Evolutionary conservation across 306 rosid species (phyloP), one percentile per base, ranked within the genome.

Genomic region (Cicer chorassanicum): DNA sequence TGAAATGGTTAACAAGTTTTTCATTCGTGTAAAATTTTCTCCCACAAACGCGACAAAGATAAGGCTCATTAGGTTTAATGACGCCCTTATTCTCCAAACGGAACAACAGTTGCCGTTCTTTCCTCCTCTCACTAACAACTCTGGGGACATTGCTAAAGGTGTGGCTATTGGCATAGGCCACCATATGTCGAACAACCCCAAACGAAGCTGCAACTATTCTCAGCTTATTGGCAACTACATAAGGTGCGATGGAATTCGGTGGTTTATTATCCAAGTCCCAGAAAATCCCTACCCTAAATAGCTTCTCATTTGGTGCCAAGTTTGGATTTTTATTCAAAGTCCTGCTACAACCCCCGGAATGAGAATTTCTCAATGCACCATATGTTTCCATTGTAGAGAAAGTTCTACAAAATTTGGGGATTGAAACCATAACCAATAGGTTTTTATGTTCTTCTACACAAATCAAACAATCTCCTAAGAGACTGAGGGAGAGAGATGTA

Each of bases 191-290:
- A 59, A 93, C 88, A 36, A 78, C 72, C 54, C 97, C 97, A 18
- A 91, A 87, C 40, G 91, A 83, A 38, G 98, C 82, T 39, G 88
- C 90, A 13, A 91, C 88, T 8, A 75, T 59, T 79, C 84, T 93
- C 8, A 93, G 87, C 88, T 86, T 88, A 44, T 67, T 71, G 75
- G 97, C 97, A 40, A 89, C 96, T 59, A 89, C 86, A 62, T 84
- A 89, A 48, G 96, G 89, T 13, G 88, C 81, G 74, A 89, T 77
- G 42, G 92, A 67, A 39, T 84, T 91, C 6, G 98, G 97, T 48
- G 93, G 96, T 77, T 84, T 91, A 81, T 87, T 89, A 53, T 93
- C 90, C 78, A 91, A 85, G 73, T 93, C 98, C 98, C 96, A 91
- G 79, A 93, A 89, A 67, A 93, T 77, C 29, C 90, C 96, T 12